Conservation (phyloP, 2,329 filamentous ascomycete genomes). For the Didymella keratinophila region DNA sequence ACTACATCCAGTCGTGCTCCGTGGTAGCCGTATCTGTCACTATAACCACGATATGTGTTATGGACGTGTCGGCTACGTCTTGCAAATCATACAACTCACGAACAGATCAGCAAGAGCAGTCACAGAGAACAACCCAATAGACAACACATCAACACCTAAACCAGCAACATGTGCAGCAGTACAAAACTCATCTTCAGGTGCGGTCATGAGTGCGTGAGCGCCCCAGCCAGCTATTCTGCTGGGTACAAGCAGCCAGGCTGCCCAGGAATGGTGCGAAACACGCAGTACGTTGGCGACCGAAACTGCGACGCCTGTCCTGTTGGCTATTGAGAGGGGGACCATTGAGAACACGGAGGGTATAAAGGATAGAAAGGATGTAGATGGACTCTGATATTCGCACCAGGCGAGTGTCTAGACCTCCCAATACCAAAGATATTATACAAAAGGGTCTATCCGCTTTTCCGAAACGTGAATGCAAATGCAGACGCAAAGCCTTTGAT, state of each 20-base stretch:
- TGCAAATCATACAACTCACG: not conserved
- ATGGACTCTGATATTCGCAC: conserved; percentile 1
- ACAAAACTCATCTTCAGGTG: not conserved
- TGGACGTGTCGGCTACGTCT: not conserved
- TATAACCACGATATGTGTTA: not conserved
- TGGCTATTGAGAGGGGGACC: not conserved
- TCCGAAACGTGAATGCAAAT: not conserved
- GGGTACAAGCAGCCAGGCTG: not conserved
- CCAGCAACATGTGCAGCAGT: not conserved
- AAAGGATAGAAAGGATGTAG: too few relatives aligned
- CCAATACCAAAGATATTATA: conserved; percentile 13
- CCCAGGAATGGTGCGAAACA: not conserved
- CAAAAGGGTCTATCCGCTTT: conserved; percentile 3
- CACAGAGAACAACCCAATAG: too few relatives aligned
- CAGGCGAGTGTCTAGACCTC: conserved; percentile 8
- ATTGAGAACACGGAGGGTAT: not conserved
- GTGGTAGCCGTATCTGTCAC: not conserved
- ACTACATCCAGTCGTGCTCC: not conserved
- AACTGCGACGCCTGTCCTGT: not conserved
- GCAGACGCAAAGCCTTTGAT: not conserved
- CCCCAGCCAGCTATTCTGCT: not conserved
- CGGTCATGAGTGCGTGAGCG: not conserved
- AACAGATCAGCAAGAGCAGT: not conserved
- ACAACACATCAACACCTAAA: not conserved
- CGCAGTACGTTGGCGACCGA: not conserved